A percentile compares a stretch with the other conserved stretches of the same genome.
phyloP scores from a whole-genome alignment of 768 basidiomycete genomes.

The Holtermannia corniformis region DNA sequence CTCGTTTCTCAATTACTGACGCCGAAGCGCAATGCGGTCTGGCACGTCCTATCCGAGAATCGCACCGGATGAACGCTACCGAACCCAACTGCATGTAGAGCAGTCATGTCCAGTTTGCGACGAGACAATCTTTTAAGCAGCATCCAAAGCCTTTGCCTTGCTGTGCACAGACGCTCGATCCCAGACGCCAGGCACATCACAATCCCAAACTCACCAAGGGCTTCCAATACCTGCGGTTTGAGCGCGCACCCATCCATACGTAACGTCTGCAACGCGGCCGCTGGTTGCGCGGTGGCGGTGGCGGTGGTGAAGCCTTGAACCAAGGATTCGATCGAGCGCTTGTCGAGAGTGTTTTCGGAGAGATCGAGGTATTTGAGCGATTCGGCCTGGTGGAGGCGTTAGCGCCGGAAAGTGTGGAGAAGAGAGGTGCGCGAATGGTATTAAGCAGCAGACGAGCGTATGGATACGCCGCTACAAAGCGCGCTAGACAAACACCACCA shows the following conservation, averaged over 20 bases:
- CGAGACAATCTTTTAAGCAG: background rate
- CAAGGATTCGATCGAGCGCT: conserved; percentile 71
- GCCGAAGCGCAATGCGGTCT: no score
- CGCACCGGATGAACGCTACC: no score
- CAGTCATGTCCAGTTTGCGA: no score
- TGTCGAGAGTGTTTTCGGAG: conserved; percentile 75
- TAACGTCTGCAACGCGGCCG: conserved; percentile 55
- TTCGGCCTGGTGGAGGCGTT: conserved; percentile 49
- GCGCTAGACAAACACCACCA: background rate
- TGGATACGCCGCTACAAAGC: no score
- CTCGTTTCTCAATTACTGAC: no score
- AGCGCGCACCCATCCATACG: conserved; percentile 79
- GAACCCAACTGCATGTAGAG: no score
- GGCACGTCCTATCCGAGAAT: no score
- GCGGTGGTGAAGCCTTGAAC: conserved; percentile 53
- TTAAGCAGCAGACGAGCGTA: no score
- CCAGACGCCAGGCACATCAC: background rate
- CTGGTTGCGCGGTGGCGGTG: background rate
- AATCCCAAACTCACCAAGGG: conserved; percentile 53
- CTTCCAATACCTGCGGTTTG: conserved; percentile 64
- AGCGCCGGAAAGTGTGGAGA: no score
- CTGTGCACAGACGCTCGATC: background rate
- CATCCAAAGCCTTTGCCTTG: background rate
- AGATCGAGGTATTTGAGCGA: conserved; percentile 78
- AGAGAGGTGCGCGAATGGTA: no score